Conservation (phyloP, 805 yeast species). For the Tetrapisispora pingtungensis region DNA sequence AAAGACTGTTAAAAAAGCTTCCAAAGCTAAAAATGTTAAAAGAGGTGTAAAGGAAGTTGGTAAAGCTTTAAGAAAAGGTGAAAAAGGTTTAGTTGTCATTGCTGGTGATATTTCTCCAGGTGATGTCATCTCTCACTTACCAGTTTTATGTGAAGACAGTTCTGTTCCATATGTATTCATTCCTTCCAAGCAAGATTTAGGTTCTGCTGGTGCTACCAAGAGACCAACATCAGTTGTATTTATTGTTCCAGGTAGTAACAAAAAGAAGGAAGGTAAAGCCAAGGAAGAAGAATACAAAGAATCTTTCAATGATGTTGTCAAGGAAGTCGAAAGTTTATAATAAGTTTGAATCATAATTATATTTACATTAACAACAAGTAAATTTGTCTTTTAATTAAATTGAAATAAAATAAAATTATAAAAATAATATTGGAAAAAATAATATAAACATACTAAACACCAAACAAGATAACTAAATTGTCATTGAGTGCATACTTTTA, state of each 20-base stretch:
- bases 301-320: conserved; percentile 83
- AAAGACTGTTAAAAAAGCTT: conserved; percentile 94
- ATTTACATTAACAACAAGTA: background rate
- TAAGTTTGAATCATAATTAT: background rate
- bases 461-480: background rate
- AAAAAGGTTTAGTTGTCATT: conserved; percentile 88
- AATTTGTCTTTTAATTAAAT: background rate
- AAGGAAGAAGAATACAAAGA: conserved; percentile 86
- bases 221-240: conserved; percentile 97
- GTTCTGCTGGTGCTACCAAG: conserved; percentile 98
- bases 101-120: conserved; percentile 98
- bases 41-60: conserved; percentile 99
- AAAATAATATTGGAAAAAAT: background rate
- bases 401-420: background rate
- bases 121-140: conserved; percentile 94
- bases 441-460: background rate
- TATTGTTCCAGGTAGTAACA: conserved; percentile 93
- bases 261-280: conserved; percentile 59
- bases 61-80: conserved; percentile 95
- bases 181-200: conserved; percentile 96
- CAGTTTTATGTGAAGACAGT: conserved; percentile 92
- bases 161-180: conserved; percentile 86
- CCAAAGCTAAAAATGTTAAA: conserved; percentile 95
- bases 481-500: conserved; percentile 2
- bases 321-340: conserved; percentile 52